Base-by-base conservation (phyloP, 2,329 filamentous ascomycete species). In the Sporothrix pseudoabietina region DNA sequence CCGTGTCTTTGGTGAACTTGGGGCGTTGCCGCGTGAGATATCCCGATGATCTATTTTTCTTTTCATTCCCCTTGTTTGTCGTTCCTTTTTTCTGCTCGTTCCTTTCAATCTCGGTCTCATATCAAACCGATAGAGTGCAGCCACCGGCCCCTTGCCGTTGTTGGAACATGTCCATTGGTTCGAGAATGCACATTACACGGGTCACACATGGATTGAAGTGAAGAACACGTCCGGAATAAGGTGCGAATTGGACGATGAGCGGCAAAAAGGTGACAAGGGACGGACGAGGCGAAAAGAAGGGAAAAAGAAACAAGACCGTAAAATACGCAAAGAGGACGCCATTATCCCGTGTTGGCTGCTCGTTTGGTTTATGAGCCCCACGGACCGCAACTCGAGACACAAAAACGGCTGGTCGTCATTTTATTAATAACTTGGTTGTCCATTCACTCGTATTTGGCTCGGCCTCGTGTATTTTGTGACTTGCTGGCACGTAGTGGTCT, bases 361-460 rank as follows among this genome's bases (percentile, higher is more conserved):
- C n/a, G 47, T 69, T 69, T 71, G 69, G 52, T 30, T 55, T 7
- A 69, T 70, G 66, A 39, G 52, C 35, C 52, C 73, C 70, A 74
- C 73, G 70, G 61, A 72, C 39, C 65, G 49, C 55, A 72, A 65
- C 19, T 63, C 57, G 69, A 73, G 72, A 71, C 72, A 69, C 22
- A 35, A 3, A 30, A 44, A 26, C 47, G 39, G 61, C 61, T 41
- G 30, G 44, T 44, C 22, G 4, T 57, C 68, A 69, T 70, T 57
- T 57, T 70, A 57, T 41, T 44, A 70, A 57, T 55, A 41, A 70
- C 69, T 30, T 61, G 14, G 47, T n/a, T 32, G 39, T 9, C 22
- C 16, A 47, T 47, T 47, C 26, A 26, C 26, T 26, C 26, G 26
- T 35, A 16, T 69, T 16, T 47, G n/a, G 61, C 61, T 30, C 61